Evolutionary conservation across 2,329 filamentous ascomycete species (phyloP).

Genomic region (Cladosporium sp.): DNA sequence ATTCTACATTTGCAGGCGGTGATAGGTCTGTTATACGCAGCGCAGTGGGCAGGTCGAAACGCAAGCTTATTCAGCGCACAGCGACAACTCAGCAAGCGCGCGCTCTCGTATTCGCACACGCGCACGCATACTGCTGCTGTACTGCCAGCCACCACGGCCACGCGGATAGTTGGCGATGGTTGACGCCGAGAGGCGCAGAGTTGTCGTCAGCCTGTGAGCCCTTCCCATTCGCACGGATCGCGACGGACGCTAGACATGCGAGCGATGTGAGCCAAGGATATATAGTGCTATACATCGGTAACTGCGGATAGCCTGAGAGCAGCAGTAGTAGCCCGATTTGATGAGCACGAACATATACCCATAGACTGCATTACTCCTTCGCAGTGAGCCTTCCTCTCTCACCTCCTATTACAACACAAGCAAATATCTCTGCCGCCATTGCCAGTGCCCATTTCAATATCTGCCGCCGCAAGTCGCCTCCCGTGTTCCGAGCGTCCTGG

Average conservation of each 20-base stretch:
- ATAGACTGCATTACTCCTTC: background rate
- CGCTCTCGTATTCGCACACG: slow-evolving; percentile 8
- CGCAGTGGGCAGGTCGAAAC: background rate
- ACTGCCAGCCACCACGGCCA: background rate
- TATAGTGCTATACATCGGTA: background rate
- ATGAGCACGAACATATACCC: background rate
- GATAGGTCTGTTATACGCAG: background rate
- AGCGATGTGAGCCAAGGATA: slow-evolving; percentile 17
- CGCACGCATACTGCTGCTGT: background rate
- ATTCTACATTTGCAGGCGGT: background rate
- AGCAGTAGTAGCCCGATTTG: background rate
- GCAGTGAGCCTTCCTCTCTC: background rate
- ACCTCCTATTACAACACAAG: background rate
- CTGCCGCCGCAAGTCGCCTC: background rate
- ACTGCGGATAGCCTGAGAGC: background rate
- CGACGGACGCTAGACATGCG: slow-evolving; percentile 1
- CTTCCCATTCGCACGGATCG: slow-evolving; percentile 2
- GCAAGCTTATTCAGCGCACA: background rate
- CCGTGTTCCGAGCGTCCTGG: slow-evolving; percentile 13
- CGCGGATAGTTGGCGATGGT: background rate
- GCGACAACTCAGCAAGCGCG: background rate
- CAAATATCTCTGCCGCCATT: background rate
- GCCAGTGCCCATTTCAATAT: background rate
- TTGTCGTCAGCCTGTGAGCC: slow-evolving; percentile 14
- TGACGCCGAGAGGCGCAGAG: slow-evolving; percentile 3